These are phyloP conservation scores for Euptelea pleiosperma DNA, from an alignment of 164 flowering plant species.

Conservation along the genomic window DNA sequence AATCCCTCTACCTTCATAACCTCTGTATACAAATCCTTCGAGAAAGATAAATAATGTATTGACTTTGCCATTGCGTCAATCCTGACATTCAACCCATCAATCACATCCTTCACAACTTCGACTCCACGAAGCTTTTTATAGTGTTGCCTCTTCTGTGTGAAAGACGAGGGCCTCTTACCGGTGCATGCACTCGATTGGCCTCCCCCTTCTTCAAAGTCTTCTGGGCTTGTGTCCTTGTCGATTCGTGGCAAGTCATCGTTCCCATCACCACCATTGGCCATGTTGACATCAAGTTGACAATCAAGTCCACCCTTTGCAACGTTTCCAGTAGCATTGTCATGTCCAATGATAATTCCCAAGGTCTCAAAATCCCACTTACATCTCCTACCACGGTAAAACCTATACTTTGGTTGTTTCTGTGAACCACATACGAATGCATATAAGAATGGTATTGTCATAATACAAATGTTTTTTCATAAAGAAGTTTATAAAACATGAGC, in stretches of 20 bases:
- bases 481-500: background rate
- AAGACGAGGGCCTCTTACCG: too few relatives aligned
- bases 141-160: background rate
- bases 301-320: background rate
- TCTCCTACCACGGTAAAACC: background rate
- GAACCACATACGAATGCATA: background rate
- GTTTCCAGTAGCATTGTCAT: background rate
- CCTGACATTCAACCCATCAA: slow-evolving; percentile 3
- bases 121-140: slow-evolving; percentile 1
- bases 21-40: slow-evolving; percentile 12
- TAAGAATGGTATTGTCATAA: background rate
- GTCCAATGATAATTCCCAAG: background rate
- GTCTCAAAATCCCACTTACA: background rate
- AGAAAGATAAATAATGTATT: slow-evolving; percentile 3
- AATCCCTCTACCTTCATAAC: slow-evolving; percentile 16
- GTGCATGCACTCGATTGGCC: too few relatives aligned
- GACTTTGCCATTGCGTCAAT: background rate
- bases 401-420: background rate
- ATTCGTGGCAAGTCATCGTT: background rate
- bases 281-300: background rate
- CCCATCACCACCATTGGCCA: background rate
- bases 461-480: background rate
- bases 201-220: too few relatives aligned
- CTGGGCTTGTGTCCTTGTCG: too few relatives aligned
- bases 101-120: slow-evolving; percentile 11